These are phyloP conservation scores for Barnettozyma siamensis DNA, from an alignment of 805 yeast genomes.

Conservation along the genomic window DNA sequence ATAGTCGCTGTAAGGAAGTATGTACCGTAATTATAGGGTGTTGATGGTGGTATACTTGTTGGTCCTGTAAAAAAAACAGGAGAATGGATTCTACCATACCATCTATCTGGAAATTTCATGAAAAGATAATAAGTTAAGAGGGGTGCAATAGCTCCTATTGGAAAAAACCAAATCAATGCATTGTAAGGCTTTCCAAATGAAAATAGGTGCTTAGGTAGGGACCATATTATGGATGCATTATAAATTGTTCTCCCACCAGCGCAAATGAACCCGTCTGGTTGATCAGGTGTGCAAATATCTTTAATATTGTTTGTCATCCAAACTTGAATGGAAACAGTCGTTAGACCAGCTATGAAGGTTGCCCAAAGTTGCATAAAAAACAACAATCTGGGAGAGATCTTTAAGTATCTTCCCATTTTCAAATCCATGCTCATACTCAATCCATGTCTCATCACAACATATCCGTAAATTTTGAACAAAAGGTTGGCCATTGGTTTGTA, in stretches of 20 bases:
- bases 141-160: conserved; percentile 42
- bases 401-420: conserved; percentile 52
- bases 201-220: conserved; percentile 43
- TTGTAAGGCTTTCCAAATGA: conserved; percentile 45
- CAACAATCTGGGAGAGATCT: conserved; percentile 50
- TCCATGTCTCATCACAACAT: conserved; percentile 50
- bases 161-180: conserved; percentile 49
- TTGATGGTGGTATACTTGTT: conserved; percentile 70
- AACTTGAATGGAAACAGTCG: conserved; percentile 33
- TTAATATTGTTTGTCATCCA: conserved; percentile 36
- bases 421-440: conserved; percentile 44
- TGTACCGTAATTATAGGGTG: conserved; percentile 60
- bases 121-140: conserved; percentile 29
- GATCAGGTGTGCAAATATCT: conserved; percentile 34
- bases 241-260: conserved; percentile 38
- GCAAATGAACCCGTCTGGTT: conserved; percentile 39
- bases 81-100: conserved; percentile 39
- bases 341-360: conserved; percentile 35
- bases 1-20: conserved; percentile 41
- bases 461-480: conserved; percentile 48
- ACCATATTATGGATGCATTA: conserved; percentile 51
- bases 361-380: conserved; percentile 40
- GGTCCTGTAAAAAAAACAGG: conserved; percentile 59
- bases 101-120: conserved; percentile 27
- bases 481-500: conserved; percentile 50